Conservation (phyloP, 306 rosid species). For the Inga oerstediana region DNA sequence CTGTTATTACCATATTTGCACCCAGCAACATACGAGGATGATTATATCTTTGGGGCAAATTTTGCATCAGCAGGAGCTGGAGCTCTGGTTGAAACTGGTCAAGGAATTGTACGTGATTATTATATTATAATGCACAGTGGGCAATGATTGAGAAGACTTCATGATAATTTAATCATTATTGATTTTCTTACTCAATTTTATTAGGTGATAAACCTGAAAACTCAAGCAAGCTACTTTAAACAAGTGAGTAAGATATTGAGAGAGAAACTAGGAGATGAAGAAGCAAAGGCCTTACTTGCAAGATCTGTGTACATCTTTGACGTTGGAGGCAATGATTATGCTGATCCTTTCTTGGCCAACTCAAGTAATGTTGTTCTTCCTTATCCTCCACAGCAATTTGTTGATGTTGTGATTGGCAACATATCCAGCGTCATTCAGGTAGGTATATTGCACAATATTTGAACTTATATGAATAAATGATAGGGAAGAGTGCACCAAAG, state of each 20-base stretch:
- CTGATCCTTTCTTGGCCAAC: not conserved
- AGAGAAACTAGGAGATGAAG: constrained; percentile 38
- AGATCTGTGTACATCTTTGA: not conserved
- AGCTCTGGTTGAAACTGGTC: constrained; percentile 3
- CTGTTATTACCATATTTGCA: constrained; percentile 37
- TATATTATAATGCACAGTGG: no score
- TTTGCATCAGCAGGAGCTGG: constrained; percentile 53
- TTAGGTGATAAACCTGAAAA: constrained; percentile 47
- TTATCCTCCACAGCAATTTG: constrained; percentile 32
- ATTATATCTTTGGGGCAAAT: constrained; percentile 26
- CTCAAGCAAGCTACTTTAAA: constrained; percentile 35
- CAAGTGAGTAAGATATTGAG: constrained; percentile 31
- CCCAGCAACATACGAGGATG: constrained; percentile 2
- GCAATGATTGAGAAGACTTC: not conserved
- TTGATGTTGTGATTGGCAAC: constrained; percentile 53
- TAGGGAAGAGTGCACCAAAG: no score
- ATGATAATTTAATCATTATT: no score
- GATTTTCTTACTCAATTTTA: no score
- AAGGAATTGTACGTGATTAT: not conserved
- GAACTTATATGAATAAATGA: no score
- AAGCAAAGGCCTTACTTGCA: not conserved
- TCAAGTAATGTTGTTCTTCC: not conserved
- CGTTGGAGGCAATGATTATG: constrained; percentile 46
- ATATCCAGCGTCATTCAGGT: constrained; percentile 40
- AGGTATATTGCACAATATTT: not conserved